phyloP scores from a whole-genome alignment of 2,329 filamentous ascomycete species.

The Monilinia laxa region DNA sequence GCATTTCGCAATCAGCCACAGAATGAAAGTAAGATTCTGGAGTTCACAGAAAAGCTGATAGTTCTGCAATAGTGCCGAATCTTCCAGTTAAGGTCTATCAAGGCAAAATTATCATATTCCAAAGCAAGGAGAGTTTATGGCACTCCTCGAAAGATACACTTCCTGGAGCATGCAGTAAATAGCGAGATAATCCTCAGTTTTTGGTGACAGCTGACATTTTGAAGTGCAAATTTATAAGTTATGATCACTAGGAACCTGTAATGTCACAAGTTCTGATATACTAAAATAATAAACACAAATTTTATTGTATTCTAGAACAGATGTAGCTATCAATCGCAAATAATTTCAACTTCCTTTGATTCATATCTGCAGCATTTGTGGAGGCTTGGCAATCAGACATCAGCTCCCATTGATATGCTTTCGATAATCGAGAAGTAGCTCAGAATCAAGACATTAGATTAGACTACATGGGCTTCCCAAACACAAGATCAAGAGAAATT shows the following conservation, averaged over 20 bases:
- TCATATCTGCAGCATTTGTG: neutral
- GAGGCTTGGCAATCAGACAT: neutral
- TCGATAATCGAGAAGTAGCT: accelerated
- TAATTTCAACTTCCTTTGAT: neutral
- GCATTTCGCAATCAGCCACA: no score
- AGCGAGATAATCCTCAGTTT: neutral
- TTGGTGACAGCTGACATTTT: neutral
- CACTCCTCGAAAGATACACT: no score
- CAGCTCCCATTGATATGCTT: accelerated
- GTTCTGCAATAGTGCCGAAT: no score
- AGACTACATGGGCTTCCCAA: neutral
- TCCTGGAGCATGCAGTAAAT: neutral
- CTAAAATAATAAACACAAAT: neutral
- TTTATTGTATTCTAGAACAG: neutral
- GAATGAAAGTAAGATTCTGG: no score
- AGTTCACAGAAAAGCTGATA: no score
- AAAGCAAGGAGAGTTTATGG: no score
- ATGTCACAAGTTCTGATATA: no score
- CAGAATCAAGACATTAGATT: neutral
- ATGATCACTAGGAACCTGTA: neutral
- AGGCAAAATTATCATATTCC: no score
- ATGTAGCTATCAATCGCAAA: no score
- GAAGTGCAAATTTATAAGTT: neutral
- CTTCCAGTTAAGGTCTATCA: no score
- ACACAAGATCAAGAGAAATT: neutral